phyloP scores from a whole-genome alignment of 2,329 filamentous ascomycete genomes.

The Alternaria metachromatica region DNA sequence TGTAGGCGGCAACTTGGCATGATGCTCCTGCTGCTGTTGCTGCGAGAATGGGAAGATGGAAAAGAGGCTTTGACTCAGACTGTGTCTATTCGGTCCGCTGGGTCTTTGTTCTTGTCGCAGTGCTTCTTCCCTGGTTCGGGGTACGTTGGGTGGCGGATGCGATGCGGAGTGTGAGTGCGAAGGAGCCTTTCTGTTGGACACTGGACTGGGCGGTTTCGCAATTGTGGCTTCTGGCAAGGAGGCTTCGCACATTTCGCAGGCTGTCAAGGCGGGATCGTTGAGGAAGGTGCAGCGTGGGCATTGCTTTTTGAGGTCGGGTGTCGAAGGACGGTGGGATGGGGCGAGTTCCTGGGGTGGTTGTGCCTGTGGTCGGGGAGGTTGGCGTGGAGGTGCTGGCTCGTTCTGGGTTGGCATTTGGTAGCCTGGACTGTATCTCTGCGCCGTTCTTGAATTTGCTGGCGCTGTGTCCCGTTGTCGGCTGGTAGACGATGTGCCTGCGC shows the following conservation, averaged over 20 bases:
- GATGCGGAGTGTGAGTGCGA: constrained; percentile 42
- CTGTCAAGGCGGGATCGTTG: constrained; percentile 39
- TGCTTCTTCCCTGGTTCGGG: constrained; percentile 5
- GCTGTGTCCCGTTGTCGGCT: constrained; percentile 23
- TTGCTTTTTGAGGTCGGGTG: constrained; percentile 42
- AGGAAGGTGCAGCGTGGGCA: constrained; percentile 46
- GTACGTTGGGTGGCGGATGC: constrained; percentile 25
- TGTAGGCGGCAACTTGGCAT: constrained; percentile 34
- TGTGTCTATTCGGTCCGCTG: constrained; percentile 36
- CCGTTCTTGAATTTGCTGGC: constrained; percentile 20
- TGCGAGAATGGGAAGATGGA: constrained; percentile 46
- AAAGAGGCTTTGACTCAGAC: constrained; percentile 43
- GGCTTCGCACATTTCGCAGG: constrained; percentile 44
- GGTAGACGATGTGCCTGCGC: constrained; percentile 1
- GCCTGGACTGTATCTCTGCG: constrained; percentile 35
- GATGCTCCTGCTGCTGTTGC: constrained; percentile 41
- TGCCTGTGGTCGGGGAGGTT: constrained; percentile 24
- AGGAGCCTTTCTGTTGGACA: constrained; percentile 9
- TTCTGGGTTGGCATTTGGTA: constrained; percentile 33
- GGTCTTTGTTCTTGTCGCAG: constrained; percentile 24
- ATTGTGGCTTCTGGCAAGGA: constrained; percentile 33
- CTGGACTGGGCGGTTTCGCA: constrained; percentile 33
- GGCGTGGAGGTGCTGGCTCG: constrained; percentile 20
- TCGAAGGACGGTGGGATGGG: constrained; percentile 17
- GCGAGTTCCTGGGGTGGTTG: constrained; percentile 11